A percentile compares a stretch with the other conserved stretches of the same genome.
Conservation (phyloP, 148 eudicot genomes). For the Camellia lanceoleosa region DNA sequence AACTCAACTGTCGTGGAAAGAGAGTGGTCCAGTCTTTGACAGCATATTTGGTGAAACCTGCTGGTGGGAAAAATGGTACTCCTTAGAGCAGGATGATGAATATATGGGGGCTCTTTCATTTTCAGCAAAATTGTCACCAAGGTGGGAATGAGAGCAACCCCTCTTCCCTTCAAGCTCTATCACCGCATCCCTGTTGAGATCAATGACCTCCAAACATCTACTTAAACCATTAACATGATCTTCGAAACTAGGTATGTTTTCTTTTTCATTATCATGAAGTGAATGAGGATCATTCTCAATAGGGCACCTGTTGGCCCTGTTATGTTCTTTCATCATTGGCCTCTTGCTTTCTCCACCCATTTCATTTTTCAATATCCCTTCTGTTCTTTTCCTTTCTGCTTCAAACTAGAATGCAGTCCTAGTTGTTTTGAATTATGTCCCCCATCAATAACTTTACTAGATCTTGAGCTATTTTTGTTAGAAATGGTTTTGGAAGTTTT, state of each 20-base stretch:
- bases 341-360: slow-evolving; percentile 11
- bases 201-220: slow-evolving; percentile 22
- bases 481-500: too few species aligned
- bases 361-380: slow-evolving; percentile 9
- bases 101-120: too few species aligned
- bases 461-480: slow-evolving; percentile 9
- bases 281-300: slow-evolving; percentile 3
- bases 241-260: slow-evolving; percentile 14
- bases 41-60: too few species aligned
- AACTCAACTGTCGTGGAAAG: too few species aligned
- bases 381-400: slow-evolving; percentile 13
- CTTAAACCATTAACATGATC: slow-evolving; percentile 23
- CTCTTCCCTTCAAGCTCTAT: slow-evolving; percentile 9
- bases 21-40: too few species aligned
- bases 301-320: neutral
- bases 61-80: too few species aligned
- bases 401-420: slow-evolving; percentile 7
- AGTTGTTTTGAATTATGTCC: slow-evolving; percentile 3
- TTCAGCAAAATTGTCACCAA: neutral
- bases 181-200: slow-evolving; percentile 19
- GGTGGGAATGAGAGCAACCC: neutral
- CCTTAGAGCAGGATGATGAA: too few species aligned
- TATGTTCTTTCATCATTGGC: slow-evolving; percentile 5
- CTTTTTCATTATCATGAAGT: slow-evolving; percentile 8
- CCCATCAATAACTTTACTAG: slow-evolving; percentile 5